These are phyloP conservation scores for Beauveria asiatica DNA, from an alignment of 2,329 filamentous ascomycete species.

Conservation along the genomic window DNA sequence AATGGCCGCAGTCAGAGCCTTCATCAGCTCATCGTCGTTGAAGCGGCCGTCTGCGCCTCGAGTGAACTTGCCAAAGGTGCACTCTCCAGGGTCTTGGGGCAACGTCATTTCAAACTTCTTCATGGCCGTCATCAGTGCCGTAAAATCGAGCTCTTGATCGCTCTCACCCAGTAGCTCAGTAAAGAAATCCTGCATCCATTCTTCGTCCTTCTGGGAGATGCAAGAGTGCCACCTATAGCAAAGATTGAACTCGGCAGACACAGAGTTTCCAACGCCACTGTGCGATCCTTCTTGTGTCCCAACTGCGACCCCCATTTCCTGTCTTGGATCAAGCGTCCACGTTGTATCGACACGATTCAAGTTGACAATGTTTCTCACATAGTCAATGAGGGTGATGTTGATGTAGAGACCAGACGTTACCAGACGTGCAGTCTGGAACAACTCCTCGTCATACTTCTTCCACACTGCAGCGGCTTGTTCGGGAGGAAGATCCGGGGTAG, in stretches of 20 bases:
- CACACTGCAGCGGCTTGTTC: conserved; percentile 44
- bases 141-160: conserved; percentile 32
- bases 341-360: conserved; percentile 51
- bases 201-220: conserved; percentile 65
- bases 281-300: conserved; percentile 51
- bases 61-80: conserved; percentile 58
- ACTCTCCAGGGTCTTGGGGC: conserved; percentile 53
- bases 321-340: conserved; percentile 73
- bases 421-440: conserved; percentile 73
- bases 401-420: conserved; percentile 68
- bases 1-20: conserved; percentile 58
- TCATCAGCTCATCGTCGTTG: conserved; percentile 66
- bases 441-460: conserved; percentile 65
- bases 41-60: conserved; percentile 61
- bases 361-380: conserved; percentile 70
- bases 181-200: conserved; percentile 69
- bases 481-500: conserved; percentile 37
- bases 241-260: conserved; percentile 83
- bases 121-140: conserved; percentile 53
- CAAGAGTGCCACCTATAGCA: conserved; percentile 83
- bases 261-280: conserved; percentile 69
- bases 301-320: conserved; percentile 51
- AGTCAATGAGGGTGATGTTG: conserved; percentile 70
- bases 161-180: conserved; percentile 42
- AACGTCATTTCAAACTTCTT: conserved; percentile 56